phyloP scores from a whole-genome alignment of 2,329 filamentous ascomycete species.

The Dactylellina cionopaga region DNA sequence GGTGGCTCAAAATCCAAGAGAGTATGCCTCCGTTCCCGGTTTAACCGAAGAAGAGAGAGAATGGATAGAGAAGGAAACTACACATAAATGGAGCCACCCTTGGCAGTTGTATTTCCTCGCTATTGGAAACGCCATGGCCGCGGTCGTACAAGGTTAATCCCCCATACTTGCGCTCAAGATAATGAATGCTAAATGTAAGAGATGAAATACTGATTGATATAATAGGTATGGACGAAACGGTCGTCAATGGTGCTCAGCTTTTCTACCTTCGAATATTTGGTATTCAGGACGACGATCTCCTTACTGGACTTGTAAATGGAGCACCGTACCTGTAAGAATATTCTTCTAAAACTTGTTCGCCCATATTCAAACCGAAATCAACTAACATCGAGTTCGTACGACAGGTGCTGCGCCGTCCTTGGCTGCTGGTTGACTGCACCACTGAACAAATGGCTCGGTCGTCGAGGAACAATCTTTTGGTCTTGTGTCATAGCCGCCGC shows the following conservation, averaged over 20 bases:
- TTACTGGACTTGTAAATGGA: constrained; percentile 71
- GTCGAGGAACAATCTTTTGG: constrained; percentile 79
- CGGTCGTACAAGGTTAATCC: constrained; percentile 71
- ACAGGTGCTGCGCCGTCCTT: constrained; percentile 70
- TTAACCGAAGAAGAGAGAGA: constrained; percentile 70
- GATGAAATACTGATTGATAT: constrained; percentile 22
- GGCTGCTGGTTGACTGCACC: constrained; percentile 76
- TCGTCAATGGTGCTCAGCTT: constrained; percentile 74
- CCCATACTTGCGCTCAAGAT: constrained; percentile 65
- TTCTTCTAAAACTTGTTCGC: not conserved
- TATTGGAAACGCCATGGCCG: constrained; percentile 72
- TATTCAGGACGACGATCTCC: constrained; percentile 65
- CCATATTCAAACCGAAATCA: not conserved
- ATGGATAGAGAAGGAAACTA: constrained; percentile 70
- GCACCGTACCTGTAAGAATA: constrained; percentile 61
- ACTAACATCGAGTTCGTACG: constrained; percentile 66
- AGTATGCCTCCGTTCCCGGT: constrained; percentile 65
- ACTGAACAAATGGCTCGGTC: constrained; percentile 75
- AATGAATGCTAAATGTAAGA: not conserved
- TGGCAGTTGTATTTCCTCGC: constrained; percentile 73
- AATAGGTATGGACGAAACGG: constrained; percentile 68
- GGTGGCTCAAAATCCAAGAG: constrained; percentile 66
- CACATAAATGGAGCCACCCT: constrained; percentile 76
- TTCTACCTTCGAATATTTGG: constrained; percentile 73
- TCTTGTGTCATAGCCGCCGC: constrained; percentile 75